Conservation (phyloP, 805 yeast genomes). For the Saccharomycopsis guyanensis region DNA sequence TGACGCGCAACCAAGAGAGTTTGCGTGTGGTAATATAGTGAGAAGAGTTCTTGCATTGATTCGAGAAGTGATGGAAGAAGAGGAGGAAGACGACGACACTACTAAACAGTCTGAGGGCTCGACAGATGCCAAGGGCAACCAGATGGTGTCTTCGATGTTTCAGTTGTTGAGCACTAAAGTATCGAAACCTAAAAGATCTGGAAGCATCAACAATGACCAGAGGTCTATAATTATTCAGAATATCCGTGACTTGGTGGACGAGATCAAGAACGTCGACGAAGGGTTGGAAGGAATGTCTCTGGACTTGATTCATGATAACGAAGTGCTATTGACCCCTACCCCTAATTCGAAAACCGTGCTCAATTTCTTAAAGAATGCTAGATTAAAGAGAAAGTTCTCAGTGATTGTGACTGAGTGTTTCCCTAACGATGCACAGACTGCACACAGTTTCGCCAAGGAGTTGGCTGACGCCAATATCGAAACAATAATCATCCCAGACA, state of each 20-base stretch:
- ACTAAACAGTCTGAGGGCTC: background rate
- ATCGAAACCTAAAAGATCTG: conserved; percentile 23
- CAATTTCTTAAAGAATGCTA: conserved; percentile 78
- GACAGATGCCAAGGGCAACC: conserved; percentile 26
- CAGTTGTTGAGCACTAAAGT: conserved; percentile 44
- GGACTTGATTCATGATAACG: conserved; percentile 91
- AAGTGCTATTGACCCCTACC: conserved; percentile 81
- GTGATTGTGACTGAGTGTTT: conserved; percentile 87
- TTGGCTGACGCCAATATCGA: conserved; percentile 83
- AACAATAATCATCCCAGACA: conserved; percentile 86
- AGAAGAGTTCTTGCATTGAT: conserved; percentile 81
- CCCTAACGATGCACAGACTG: conserved; percentile 76
- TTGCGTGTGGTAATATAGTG: conserved; percentile 83
- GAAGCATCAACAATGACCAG: conserved; percentile 39
- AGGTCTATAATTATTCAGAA: conserved; percentile 87
- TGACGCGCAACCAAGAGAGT: conserved; percentile 82
- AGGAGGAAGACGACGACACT: conserved; percentile 23
- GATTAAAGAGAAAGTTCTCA: conserved; percentile 83
- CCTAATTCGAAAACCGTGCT: conserved; percentile 87
- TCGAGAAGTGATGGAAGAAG: conserved; percentile 74
- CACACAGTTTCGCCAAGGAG: conserved; percentile 73
- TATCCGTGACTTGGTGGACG: conserved; percentile 86
- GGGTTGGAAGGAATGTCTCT: conserved; percentile 86
- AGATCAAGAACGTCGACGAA: conserved; percentile 80
- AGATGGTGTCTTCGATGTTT: conserved; percentile 80